These are phyloP conservation scores for Xylariaceae sp. DNA, from an alignment of 2,329 filamentous ascomycete genomes.

Conservation along the genomic window DNA sequence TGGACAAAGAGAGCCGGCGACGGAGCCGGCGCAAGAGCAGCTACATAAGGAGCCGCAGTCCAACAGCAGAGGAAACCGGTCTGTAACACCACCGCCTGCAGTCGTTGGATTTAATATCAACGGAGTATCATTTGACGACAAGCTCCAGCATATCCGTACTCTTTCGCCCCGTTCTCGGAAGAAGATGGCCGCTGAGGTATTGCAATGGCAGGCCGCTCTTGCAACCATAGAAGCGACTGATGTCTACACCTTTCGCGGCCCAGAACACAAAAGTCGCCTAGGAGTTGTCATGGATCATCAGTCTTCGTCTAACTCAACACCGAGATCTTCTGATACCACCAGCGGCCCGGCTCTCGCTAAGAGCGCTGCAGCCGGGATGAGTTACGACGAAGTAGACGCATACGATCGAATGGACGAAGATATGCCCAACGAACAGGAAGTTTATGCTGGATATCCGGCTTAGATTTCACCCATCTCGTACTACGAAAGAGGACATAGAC, in stretches of 20 bases:
- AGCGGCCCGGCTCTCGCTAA: not conserved
- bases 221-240: slow-evolving; percentile 26
- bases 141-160: slow-evolving; percentile 22
- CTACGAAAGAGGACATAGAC: not conserved
- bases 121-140: slow-evolving; percentile 24
- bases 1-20: not conserved
- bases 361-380: slow-evolving; percentile 2
- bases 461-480: slow-evolving; percentile 13
- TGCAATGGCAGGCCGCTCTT: slow-evolving; percentile 31
- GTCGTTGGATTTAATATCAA: slow-evolving; percentile 5
- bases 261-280: not conserved
- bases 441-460: slow-evolving; percentile 13
- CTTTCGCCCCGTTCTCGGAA: slow-evolving; percentile 26
- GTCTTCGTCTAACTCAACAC: not conserved
- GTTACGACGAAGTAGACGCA: slow-evolving; percentile 13
- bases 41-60: not conserved
- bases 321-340: slow-evolving; percentile 5
- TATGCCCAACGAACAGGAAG: slow-evolving; percentile 16
- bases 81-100: slow-evolving; percentile 1
- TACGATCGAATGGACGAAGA: slow-evolving; percentile 22
- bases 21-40: not conserved
- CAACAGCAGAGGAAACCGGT: not conserved
- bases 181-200: slow-evolving; percentile 25
- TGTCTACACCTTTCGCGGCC: not conserved
- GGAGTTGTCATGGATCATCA: not conserved